These are phyloP conservation scores for Rhodomyrtus psidioides DNA, from an alignment of 441 rosid genomes.

Conservation along the genomic window DNA sequence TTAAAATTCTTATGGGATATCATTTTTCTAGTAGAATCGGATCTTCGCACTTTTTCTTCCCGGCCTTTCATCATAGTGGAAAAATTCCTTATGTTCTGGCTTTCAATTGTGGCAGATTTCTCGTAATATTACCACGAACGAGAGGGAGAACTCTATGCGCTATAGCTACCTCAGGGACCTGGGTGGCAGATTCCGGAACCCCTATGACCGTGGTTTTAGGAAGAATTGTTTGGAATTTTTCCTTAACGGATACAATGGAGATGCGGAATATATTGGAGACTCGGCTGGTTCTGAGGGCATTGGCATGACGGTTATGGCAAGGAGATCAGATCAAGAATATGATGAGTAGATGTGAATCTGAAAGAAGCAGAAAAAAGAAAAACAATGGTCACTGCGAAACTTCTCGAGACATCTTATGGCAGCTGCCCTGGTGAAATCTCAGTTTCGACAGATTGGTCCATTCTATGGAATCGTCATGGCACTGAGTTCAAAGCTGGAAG, in stretches of 20 bases:
- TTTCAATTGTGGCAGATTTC: neutral
- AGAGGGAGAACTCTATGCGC: neutral
- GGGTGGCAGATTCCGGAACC: neutral
- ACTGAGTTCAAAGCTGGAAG: neutral
- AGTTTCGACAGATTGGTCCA: neutral
- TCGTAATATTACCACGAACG: neutral
- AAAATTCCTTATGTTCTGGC: neutral
- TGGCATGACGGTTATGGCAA: neutral
- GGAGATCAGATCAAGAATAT: neutral
- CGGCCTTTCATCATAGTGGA: neutral
- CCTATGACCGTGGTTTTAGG: neutral
- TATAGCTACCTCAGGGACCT: neutral
- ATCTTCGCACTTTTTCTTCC: neutral
- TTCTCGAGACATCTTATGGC: neutral
- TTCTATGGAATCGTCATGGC: neutral
- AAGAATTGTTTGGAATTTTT: neutral
- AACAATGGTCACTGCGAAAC: neutral
- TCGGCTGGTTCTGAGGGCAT: neutral
- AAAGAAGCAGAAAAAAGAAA: neutral
- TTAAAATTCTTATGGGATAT: no score
- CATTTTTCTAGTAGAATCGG: no score
- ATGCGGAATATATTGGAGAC: neutral
- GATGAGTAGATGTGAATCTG: neutral
- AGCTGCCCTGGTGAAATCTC: neutral
- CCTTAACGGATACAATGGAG: neutral